Base-by-base conservation (phyloP, 208 protist species). In the Crithidia expoeki region DNA sequence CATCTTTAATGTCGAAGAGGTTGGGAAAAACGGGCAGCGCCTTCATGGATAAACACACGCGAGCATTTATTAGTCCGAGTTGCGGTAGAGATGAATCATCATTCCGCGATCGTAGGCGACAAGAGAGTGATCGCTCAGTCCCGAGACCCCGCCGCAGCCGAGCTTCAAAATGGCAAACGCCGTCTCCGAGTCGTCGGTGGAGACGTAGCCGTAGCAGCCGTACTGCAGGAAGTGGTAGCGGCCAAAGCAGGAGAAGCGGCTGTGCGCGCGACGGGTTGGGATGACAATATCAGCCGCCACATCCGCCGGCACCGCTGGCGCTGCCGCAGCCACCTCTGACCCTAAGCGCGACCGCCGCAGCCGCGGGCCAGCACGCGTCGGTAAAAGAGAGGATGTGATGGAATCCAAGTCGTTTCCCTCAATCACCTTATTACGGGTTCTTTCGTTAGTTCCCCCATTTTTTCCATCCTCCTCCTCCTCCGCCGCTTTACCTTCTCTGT, bases 151-250 rank as follows among this genome's bases (percentile, higher is more conserved):
- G 12, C 63, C 59, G 55, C 78, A 84, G 65, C 84, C 86, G 47
- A 70, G 62, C 78, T 89, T 92, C 2, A 94, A 64, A 10, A 85
- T 58, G 11, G 64, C 76, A 28, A 94, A 90, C 9, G 84, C 83
- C 10, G 72, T 73, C 50, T 89, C 84, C 21, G 80, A 85, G 78
- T 94, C 80, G 56, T 59, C 70, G 4, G 89, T 90, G 28, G 77
- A 82, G 34, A 85, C 75, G 61, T 94, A 94, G 28, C 74, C 78
- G 33, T 63, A 66, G 7, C 58, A 17, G 38, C 80, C 73, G 63
- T 79, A 85, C 34, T 77, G 65, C 27, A 94, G 42, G 58, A 94
- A 90, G 58, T 94, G 86, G 56, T 85, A 94, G n/a, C 79, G 76
- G 7, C 88, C 88, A 36, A 94, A 89, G 53, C 84, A 88, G 23